Evolutionary conservation across 495 filamentous ascomycete species (phyloP).

Genomic region (Penicillium chermesinum): DNA sequence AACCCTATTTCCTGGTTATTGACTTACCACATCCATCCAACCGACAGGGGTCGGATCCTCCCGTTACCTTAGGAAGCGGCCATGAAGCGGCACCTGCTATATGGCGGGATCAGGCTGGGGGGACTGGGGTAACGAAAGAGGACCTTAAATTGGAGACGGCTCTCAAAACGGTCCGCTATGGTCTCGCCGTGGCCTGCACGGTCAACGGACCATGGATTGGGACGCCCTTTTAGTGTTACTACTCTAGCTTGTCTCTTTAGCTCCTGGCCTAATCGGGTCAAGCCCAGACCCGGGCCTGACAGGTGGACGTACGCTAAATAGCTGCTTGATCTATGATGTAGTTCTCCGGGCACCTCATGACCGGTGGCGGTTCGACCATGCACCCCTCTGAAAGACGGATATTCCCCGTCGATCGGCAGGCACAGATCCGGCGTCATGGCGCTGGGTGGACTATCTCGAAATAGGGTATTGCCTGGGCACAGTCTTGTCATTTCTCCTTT

Average conservation of each 20-base stretch:
- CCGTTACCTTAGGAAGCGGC: slow-evolving; percentile 13
- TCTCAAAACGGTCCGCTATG: slow-evolving; percentile 18
- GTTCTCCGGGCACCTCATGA: background rate
- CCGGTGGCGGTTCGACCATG: too few species aligned
- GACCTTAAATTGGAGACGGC: too few species aligned
- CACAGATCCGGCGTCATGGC: slow-evolving; percentile 8
- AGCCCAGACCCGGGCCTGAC: too few species aligned
- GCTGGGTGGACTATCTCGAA: slow-evolving; percentile 14
- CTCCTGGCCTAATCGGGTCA: background rate
- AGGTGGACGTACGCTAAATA: too few species aligned
- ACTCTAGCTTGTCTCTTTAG: background rate
- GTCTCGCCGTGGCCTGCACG: slow-evolving; percentile 4
- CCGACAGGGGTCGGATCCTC: slow-evolving; percentile 15
- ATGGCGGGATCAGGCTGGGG: slow-evolving; percentile 2
- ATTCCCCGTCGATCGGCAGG: slow-evolving; percentile 10
- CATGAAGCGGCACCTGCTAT: slow-evolving; percentile 18
- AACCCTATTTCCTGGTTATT: too few species aligned
- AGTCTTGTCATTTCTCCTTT: background rate
- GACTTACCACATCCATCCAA: background rate
- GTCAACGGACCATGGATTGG: too few species aligned
- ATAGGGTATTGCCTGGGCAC: slow-evolving; percentile 5
- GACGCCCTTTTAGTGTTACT: too few species aligned
- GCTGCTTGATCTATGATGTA: background rate
- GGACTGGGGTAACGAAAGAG: too few species aligned
- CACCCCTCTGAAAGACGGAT: too few species aligned